Conservation (phyloP, 306 rosid species). For the Begonia peltatifolia region DNA sequence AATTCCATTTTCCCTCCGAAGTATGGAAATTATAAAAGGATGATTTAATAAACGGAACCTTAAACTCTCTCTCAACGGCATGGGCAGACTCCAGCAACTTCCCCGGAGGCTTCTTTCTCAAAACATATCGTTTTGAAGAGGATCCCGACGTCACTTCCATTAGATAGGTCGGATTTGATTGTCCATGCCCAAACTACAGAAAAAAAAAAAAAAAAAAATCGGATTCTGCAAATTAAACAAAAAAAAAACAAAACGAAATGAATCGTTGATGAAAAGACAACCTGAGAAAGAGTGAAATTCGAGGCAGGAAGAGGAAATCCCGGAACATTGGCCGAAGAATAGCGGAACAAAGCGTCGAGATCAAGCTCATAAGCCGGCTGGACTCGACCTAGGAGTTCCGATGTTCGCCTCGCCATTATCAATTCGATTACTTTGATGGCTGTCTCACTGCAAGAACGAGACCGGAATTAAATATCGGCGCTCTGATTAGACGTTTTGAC, state of each 20-base stretch:
- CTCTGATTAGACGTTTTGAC: too few species aligned
- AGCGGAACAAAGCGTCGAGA: conserved; percentile 35
- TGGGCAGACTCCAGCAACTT: conserved; percentile 75
- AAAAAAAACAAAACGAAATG: background rate
- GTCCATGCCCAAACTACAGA: conserved; percentile 85
- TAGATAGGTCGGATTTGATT: conserved; percentile 87
- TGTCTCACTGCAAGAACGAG: too few species aligned
- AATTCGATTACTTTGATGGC: too few species aligned
- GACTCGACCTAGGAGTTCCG: conserved; percentile 23
- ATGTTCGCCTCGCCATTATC: conserved; percentile 25
- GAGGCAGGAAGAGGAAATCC: conserved; percentile 51
- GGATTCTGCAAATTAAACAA: background rate
- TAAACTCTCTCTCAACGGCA: conserved; percentile 88
- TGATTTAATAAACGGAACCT: conserved; percentile 22
- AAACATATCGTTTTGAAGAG: conserved; percentile 53
- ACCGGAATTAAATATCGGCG: too few species aligned
- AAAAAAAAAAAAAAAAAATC: background rate
- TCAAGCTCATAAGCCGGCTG: conserved; percentile 29
- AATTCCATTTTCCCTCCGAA: too few species aligned
- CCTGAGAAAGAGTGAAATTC: conserved; percentile 60
- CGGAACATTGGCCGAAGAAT: conserved; percentile 53
- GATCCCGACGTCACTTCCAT: conserved; percentile 35
- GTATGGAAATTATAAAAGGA: too few species aligned
- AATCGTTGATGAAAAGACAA: conserved; percentile 7
- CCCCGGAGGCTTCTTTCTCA: conserved; percentile 90